Conservation (phyloP, 179 eudicot genomes). For the Silene noctiflora region DNA sequence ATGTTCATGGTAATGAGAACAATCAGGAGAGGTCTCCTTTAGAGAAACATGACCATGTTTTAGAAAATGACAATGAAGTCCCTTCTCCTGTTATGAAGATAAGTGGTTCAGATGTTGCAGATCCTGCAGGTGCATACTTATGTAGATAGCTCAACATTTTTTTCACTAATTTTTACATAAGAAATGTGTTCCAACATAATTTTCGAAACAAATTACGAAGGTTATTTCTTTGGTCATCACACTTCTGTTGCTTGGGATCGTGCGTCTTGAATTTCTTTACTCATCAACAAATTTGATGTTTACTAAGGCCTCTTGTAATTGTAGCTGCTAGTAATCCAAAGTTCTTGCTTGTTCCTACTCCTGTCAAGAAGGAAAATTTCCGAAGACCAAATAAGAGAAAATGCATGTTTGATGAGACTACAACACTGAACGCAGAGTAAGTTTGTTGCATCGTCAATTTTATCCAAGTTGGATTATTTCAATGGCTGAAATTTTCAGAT, state of each 20-base stretch:
- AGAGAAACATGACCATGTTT: constrained; percentile 28
- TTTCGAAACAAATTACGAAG: background rate
- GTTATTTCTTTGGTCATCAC: background rate
- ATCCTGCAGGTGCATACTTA: constrained; percentile 37
- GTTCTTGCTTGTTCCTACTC: constrained; percentile 51
- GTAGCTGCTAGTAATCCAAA: constrained; percentile 46
- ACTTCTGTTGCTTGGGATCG: background rate
- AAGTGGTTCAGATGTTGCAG: constrained; percentile 35
- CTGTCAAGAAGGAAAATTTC: constrained; percentile 52
- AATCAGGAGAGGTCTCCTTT: constrained; percentile 22
- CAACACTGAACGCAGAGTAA: constrained; percentile 55
- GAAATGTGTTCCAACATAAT: background rate
- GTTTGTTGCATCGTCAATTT: constrained; percentile 21
- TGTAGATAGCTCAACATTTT: background rate
- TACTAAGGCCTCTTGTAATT: constrained; percentile 7
- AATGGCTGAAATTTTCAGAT: background rate
- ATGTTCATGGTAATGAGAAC: constrained; percentile 27
- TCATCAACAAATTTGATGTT: constrained; percentile 2
- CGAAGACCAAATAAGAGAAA: constrained; percentile 54
- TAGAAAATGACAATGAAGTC: constrained; percentile 24
- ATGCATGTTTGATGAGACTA: constrained; percentile 40
- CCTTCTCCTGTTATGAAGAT: constrained; percentile 36
- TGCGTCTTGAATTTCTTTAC: background rate
- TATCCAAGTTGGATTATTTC: background rate
- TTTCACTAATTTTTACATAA: background rate